Evolutionary conservation across 306 rosid genomes (phyloP), one percentile per base, ranked within the genome.

Genomic region (Begonia loranthoides): DNA sequence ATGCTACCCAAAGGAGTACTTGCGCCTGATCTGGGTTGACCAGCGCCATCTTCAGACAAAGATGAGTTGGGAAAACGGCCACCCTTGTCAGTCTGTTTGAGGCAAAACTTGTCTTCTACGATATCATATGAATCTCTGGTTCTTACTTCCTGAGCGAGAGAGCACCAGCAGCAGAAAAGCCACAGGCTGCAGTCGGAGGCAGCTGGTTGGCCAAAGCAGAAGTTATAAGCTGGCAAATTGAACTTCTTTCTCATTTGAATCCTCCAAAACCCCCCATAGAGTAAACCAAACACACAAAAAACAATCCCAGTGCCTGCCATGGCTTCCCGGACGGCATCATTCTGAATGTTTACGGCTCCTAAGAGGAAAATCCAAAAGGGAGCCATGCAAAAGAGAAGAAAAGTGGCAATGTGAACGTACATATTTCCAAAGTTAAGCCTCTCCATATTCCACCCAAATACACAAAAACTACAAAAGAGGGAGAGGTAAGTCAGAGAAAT

Each of bases 211-310:
- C 94, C 90, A 60, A 66, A 85, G 66, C 95, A 85, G 68, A 90
- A 90, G 71, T 65, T 34, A 63, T 80, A 85, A 34, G 78, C 12
- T 41, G 97, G 95, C 66, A 90, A 70, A 52, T 78, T 80, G 72
- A 73, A 90, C 61, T 85, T 82, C 75, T 85, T 85, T 68, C 95
- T 76, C 94, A 90, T 90, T 75, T 65, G 92, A 51, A 85, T 90
- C 82, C 97, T 81, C 97, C 97, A 90, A 74, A 90, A 90, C 36
- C 95, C 97, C 49, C 97, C 97, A 28, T 90, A 90, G 3, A 90
- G 78, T 61, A 90, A 82, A 64, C 97, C 97, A 51, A 87, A 79
- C 10, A 70, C 47, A 63, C 95, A 85, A 15, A 90, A 90, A 62
- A 90, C 16, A 21, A 90, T 56, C 40, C 95, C 97, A 45, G 67